Base-by-base conservation (phyloP, 805 yeast species). In the Hanseniaspora valbyensis region DNA sequence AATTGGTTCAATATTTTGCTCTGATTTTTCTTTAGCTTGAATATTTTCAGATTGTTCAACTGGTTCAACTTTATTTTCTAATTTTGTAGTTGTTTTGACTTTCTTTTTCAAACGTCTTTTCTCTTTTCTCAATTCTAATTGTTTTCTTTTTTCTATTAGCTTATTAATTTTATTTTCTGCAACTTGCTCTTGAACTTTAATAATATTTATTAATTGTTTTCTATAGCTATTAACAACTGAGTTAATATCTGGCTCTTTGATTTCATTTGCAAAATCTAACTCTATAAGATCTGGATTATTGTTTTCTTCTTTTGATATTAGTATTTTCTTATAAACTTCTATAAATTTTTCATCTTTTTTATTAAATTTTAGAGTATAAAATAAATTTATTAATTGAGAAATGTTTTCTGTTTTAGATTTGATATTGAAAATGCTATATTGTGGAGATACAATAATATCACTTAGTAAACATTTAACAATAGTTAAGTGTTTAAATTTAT, bases 391-490 rank as follows among this genome's bases (percentile, higher is more conserved):
- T 1, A 48, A 10, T n/a, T 36, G 37, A 2, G 10, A n/a, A 12
- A 40, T 13, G 8, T 19, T 9, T 2, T 25, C 7, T 5, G 24
- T 24, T 13, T 40, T 40, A 8, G 32, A 18, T 18, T 40, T 48
- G 2, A 48, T 24, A 34, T 48, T 48, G 19, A 33, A 48, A 12
- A 48, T 9, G 16, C 18, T 24, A 18, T 18, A 37, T 8, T 26
- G 33, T 13, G 44, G 7, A 3, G 51, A 32, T 5, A 48, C 5
- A 13, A 48, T 39, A 8, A 48, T n/a, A 2, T 48, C 51, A 19
- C 51, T 40, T 22, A 48, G 37, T 4, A 48, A n/a, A 9, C 26
- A 30, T n/a, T 48, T 39, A 3, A 40, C 41, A 33, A 48, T 40
- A 13, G 21, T 16, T 2, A 48, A 26, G 16, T 26, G 24, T 16